Evolutionary conservation across 495 filamentous ascomycete genomes (phyloP), one percentile per base, ranked within the genome.

Genomic region (Choiromyces venosus): DNA sequence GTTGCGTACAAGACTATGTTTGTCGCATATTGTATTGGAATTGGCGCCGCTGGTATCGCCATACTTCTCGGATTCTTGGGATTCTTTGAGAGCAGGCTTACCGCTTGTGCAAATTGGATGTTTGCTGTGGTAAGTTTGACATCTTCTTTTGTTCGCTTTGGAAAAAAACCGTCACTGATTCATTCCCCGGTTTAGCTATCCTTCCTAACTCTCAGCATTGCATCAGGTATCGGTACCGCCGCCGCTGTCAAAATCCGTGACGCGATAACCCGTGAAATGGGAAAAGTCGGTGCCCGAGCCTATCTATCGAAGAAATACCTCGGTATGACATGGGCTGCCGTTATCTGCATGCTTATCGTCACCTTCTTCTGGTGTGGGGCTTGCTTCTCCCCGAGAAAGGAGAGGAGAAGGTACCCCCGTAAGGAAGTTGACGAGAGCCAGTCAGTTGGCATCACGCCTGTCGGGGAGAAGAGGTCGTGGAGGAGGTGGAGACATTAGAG

Each of bases 1-100:
- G 33, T 46, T 9, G 80, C 74, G 6, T 81, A 81, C 36, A 76
- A 74, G 52, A 52, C 46, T 18, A 81, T 81, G 79, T 80, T 72
- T 75, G 65, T 81, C 25, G 65, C 67, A 9, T 79, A 79, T 56
- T 71, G 72, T 12, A 67, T 81, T 35, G 80, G 79, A 2, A 73
- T 78, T 25, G 46, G 66, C 1, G 7, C 74, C 6, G 73, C 80
- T 12, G 80, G 71, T 0, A 1, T 81, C 18, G 70, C 70, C 25
- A 39, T 81, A 33, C n/a, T 81, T 9, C 35, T 75, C 2, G 76
- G 73, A 19, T 37, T 79, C 9, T 2, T 72, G 1, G 79, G 73
- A 1, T 75, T 77, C 39, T 21, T 68, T 16, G 21, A 64, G 8
- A 37, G 70, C 9, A 52, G 78, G 4, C n/a, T 75, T 21, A 18